These are phyloP conservation scores for Argentina anserina DNA, from an alignment of 306 rosid species.

Conservation along the genomic window DNA sequence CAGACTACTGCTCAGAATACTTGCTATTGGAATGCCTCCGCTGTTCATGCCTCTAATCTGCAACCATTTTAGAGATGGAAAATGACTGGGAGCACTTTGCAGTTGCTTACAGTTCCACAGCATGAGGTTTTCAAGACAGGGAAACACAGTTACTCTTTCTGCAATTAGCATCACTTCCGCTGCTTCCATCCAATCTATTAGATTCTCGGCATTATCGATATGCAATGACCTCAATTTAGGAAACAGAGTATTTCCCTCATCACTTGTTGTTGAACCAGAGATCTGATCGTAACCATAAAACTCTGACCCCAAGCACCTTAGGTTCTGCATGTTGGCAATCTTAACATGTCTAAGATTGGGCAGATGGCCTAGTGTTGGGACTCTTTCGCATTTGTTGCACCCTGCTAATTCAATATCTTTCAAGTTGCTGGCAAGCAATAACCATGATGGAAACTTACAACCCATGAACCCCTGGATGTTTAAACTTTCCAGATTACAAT, in stretches of 20 bases:
- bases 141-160: neutral
- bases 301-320: neutral
- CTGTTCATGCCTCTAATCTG: neutral
- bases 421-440: neutral
- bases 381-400: neutral
- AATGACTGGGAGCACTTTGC: neutral
- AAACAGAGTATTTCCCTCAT: neutral
- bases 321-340: neutral
- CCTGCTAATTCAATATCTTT: neutral
- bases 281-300: neutral
- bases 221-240: neutral
- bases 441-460: neutral
- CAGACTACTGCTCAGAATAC: neutral
- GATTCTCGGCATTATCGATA: neutral
- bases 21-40: neutral
- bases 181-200: neutral
- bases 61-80: neutral
- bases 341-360: neutral
- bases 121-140: neutral
- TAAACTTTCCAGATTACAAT: neutral
- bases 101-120: rapidly evolving
- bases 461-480: neutral
- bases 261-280: neutral
- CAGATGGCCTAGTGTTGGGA: neutral
- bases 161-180: too few relatives aligned